phyloP scores from a whole-genome alignment of 2,329 filamentous ascomycete species.

The Leptographium flavum region DNA sequence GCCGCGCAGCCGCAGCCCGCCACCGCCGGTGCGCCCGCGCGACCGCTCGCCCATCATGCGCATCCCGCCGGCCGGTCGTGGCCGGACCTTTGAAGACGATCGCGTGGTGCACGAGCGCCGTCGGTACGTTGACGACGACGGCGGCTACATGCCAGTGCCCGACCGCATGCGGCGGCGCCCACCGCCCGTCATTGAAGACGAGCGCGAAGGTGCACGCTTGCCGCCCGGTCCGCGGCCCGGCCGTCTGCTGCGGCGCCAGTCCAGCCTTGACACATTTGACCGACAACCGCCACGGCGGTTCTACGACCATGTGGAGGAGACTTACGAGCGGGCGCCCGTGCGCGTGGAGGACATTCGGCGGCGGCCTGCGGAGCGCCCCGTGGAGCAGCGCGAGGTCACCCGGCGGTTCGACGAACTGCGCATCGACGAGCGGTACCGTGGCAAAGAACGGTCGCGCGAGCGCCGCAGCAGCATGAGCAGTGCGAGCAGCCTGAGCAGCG shows the following conservation, averaged over 20 bases:
- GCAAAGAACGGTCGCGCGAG: slow-evolving; percentile 19
- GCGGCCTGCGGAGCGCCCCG: not conserved
- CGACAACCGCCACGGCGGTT: slow-evolving; percentile 38
- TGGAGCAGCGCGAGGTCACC: not conserved
- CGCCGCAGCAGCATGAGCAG: slow-evolving; percentile 22
- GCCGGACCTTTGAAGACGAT: slow-evolving; percentile 32
- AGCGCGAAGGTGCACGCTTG: not conserved
- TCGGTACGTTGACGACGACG: slow-evolving; percentile 37
- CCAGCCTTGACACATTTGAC: slow-evolving; percentile 82
- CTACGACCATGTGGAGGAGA: slow-evolving; percentile 13
- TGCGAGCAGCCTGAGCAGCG: slow-evolving; percentile 31
- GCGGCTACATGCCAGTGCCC: slow-evolving; percentile 15
- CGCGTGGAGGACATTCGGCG: slow-evolving; percentile 41
- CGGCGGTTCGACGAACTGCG: slow-evolving; percentile 23
- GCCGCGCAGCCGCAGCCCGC: too few relatives aligned
- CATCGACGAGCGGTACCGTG: slow-evolving; percentile 24
- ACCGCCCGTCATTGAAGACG: slow-evolving; percentile 1
- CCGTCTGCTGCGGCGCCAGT: slow-evolving; percentile 62
- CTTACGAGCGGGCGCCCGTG: slow-evolving; percentile 25
- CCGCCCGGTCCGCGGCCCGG: slow-evolving; percentile 39
- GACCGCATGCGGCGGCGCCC: slow-evolving; percentile 15
- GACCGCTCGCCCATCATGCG: slow-evolving; percentile 15
- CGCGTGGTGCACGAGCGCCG: slow-evolving; percentile 31
- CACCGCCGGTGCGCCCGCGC: not conserved
- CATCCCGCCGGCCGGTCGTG: slow-evolving; percentile 20